Base-by-base conservation (phyloP, 2,329 filamentous ascomycete genomes). In the Xylariaceae sp. region DNA sequence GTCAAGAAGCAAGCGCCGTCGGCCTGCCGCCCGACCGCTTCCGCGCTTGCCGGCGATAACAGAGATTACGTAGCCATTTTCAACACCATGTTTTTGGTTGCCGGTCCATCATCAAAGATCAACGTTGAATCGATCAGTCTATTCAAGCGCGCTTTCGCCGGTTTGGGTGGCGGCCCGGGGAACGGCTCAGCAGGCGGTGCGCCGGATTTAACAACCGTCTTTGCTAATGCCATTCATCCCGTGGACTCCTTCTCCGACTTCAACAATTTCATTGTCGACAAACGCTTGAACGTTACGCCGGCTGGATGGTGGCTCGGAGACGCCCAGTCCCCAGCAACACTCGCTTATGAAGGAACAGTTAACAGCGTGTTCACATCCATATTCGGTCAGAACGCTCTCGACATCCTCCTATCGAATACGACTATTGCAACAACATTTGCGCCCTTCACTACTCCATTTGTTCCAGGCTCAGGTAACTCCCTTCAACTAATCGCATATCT, bases 401-500 rank as follows among this genome's bases (percentile, higher is more conserved):
- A 90, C 70, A 82, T 82, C n/a, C 67, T 91, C 17, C 73, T 92
- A 18, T 81, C 83, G 18, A 86, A 88, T 57, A 81, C 83, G 4
- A 82, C 83, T 2, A 92, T 96, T 61, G 79, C 81, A 2, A 89
- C 88, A 1, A 82, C 84, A 53, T 96, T 87, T 73, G 82, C 88
- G 53, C 76, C 83, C 10, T 96, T 97, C 68, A 90, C 90, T 63
- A 81, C 85, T 0, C 89, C 90, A 0, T 92, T 87, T 75, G 77
- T 82, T 30, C 84, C 89, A 0, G 78, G 79, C 17, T 84, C 86
- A 7, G 90, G 90, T 17, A 80, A 92, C 54, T 86, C 87, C 0
- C 75, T 96, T 23, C 90, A 95, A 70, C 79, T 96, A 15, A 84
- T 93, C 47, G 79, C 90, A 7, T 96, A 96, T 73, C 88, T 94